phyloP scores from a whole-genome alignment of 352 stramenopile genomes.

The Pythium sp. region DNA sequence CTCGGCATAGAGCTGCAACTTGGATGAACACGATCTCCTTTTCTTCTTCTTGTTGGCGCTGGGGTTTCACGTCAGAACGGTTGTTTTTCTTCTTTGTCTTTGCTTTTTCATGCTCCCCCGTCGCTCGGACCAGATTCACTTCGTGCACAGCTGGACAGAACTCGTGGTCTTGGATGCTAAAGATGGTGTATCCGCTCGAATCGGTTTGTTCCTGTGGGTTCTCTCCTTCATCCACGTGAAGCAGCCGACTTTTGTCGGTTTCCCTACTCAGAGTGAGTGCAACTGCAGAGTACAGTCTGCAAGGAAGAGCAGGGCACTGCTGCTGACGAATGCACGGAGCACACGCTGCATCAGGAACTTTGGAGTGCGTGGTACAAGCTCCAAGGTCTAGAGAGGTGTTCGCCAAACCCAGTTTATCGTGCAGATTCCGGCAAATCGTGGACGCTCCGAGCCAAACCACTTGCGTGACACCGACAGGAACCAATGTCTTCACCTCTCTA shows the following conservation, averaged over 20 bases:
- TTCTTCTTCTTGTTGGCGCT: not conserved
- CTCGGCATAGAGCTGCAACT: constrained; percentile 11
- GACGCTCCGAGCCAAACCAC: constrained; percentile 50
- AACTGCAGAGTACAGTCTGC: constrained; percentile 17
- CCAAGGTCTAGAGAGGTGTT: constrained; percentile 8
- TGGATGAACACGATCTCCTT: constrained; percentile 15
- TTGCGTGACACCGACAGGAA: not conserved
- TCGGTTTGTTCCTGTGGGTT: not conserved
- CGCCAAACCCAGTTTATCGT: constrained; percentile 31
- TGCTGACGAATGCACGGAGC: constrained; percentile 26
- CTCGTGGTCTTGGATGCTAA: constrained; percentile 19
- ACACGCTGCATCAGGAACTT: constrained; percentile 13
- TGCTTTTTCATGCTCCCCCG: not conserved
- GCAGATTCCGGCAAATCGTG: constrained; percentile 31
- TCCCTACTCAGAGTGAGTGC: constrained; percentile 2
- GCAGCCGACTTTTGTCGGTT: not conserved
- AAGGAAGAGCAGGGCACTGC: constrained; percentile 22
- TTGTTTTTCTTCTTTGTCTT: not conserved
- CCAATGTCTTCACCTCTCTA: not conserved
- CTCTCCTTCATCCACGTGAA: not conserved
- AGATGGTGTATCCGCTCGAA: constrained; percentile 16
- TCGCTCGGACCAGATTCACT: not conserved
- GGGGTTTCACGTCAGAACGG: not conserved
- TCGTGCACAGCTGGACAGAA: constrained; percentile 12
- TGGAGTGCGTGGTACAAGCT: constrained; percentile 21